Evolutionary conservation across 768 basidiomycete species (phyloP).

Genomic region (Lyophyllum semitale): DNA sequence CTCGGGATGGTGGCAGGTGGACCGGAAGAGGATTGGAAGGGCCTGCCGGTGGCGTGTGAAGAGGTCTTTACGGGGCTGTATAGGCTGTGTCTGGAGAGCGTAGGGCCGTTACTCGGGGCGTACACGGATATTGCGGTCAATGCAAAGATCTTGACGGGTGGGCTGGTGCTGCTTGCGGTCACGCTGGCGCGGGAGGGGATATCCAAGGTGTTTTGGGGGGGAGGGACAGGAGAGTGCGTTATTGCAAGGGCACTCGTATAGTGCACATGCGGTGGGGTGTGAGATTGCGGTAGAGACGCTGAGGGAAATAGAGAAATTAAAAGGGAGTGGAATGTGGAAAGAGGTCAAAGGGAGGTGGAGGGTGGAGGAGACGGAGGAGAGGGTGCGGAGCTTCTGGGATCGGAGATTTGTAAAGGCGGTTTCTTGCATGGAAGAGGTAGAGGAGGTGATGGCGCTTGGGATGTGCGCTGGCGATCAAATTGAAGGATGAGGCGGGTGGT

Average conservation of each 20-base stretch:
- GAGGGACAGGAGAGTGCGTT: constrained; percentile 82
- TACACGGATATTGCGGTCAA: constrained; percentile 88
- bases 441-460: constrained; percentile 87
- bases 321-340: constrained; percentile 57
- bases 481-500: constrained; percentile 63
- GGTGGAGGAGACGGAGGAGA: too few species aligned
- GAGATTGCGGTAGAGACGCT: constrained; percentile 86
- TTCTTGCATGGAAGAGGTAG: constrained; percentile 57
- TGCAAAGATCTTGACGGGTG: constrained; percentile 94
- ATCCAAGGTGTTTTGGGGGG: constrained; percentile 77
- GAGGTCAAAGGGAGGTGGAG: constrained; percentile 64
- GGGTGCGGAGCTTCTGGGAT: constrained; percentile 89
- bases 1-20: constrained; percentile 8
- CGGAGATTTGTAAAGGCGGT: constrained; percentile 65
- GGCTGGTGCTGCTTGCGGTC: constrained; percentile 81
- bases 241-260: constrained; percentile 95
- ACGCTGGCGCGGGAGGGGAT: constrained; percentile 83
- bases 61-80: constrained; percentile 96
- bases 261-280: constrained; percentile 91
- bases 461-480: constrained; percentile 78
- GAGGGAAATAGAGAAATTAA: constrained; percentile 55
- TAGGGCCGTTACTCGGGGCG: constrained; percentile 65
- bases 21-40: constrained; percentile 49
- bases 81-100: constrained; percentile 75
- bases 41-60: constrained; percentile 91